Evolutionary conservation across 176 grass and related monocot species (phyloP).

Genomic region (Triticum timopheevii): DNA sequence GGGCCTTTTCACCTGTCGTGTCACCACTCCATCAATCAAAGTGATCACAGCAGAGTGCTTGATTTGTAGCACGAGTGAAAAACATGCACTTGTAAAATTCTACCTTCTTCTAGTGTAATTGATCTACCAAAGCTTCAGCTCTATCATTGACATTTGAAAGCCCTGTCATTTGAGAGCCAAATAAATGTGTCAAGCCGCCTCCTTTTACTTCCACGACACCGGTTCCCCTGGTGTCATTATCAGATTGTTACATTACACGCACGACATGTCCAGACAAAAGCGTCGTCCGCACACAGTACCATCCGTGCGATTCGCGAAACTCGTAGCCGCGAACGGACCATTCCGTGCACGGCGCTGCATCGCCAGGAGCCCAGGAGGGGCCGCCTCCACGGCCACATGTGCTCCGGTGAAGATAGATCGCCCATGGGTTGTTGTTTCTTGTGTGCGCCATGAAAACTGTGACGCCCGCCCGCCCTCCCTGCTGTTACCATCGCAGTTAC

Average conservation of each 20-base stretch:
- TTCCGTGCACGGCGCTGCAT: background rate
- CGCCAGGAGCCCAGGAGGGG: background rate
- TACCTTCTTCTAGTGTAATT: background rate
- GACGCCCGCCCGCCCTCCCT: background rate
- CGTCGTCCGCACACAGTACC: background rate
- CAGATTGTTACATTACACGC: background rate
- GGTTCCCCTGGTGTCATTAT: background rate
- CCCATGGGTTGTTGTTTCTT: background rate
- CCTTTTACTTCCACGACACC: background rate
- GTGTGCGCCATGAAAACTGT: background rate
- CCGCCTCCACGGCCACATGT: background rate
- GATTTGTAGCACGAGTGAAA: background rate
- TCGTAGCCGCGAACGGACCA: slow-evolving; percentile 11
- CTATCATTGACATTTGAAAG: background rate
- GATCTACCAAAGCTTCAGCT: background rate
- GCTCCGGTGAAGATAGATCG: background rate
- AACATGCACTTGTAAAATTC: background rate
- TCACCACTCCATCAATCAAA: background rate
- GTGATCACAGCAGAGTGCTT: background rate
- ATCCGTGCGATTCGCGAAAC: background rate
- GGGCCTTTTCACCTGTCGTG: background rate
- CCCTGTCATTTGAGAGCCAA: background rate
- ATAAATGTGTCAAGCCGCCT: background rate
- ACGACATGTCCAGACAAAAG: background rate
- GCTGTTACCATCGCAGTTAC: background rate